Evolutionary conservation across 2,329 filamentous ascomycete species (phyloP), one percentile per base, ranked within the genome.

Genomic region (Beauveria caledonica): DNA sequence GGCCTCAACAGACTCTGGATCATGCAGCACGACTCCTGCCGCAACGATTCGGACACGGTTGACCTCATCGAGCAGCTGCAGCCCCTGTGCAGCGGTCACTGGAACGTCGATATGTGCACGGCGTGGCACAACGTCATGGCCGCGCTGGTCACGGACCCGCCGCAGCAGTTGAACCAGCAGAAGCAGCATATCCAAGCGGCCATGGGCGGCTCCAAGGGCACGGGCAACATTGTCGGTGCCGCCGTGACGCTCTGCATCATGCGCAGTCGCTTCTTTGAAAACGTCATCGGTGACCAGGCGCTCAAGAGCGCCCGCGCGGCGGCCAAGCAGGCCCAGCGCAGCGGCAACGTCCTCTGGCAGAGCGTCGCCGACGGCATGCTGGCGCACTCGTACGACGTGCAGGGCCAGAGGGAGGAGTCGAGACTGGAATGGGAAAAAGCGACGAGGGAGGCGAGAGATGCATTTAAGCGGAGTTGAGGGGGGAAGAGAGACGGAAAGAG

Each of bases 171-270:
- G 63, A 86, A 90, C 62, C 84, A 88, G 63, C 86, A 89, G 60
- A 97, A 96, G 73, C 83, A 87, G 45, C 85, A 88, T 68, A 86
- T 97, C 58, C 86, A 90, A 63, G 79, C 81, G 44, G 88, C 91
- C 2, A 80, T 96, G 46, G 80, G 82, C 44, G 84, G 85, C 3
- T 87, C 89, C 13, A 87, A 87, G 64, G 77, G 78, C 8, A 86
- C 88, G 9, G 79, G 80, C 59, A 96, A 96, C 70, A 84, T 84
- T 33, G 89, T 95, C 64, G 87, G 92, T 58, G 81, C 92, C n/a
- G 87, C 87, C 52, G 88, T 97, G 64, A 86, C 88, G 6, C 83
- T 97, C 62, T 92, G 86, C 66, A 86, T 94, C 64, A 95, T 97
- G 88, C 88, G 89, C 57, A 86, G 83, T 68, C 84, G 86, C 56